Base-by-base conservation (phyloP, 2,329 filamentous ascomycete genomes). In the Ophiobolus disseminans region DNA sequence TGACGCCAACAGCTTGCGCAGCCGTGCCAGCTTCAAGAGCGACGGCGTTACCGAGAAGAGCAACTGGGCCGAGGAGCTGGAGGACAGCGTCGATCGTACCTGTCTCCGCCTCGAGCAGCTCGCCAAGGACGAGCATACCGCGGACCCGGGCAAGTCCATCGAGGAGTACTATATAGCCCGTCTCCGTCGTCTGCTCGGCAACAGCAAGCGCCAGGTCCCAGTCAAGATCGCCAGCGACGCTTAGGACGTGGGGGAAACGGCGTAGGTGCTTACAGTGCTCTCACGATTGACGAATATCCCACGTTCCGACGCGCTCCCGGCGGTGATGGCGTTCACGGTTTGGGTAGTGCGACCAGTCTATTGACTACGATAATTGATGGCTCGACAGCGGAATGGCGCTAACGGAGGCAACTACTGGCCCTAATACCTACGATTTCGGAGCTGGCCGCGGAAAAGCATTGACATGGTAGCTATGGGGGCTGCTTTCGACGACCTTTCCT, bases 61-160 rank as follows among this genome's bases (percentile, higher is more conserved):
- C 43, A 69, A 65, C 20, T 72, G 69, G 69, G 63, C 60, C 16
- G 67, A 68, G 16, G 66, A 70, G n/a, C 45, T 69, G 1, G 63
- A 68, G 40, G 62, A 65, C 2, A 25, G 40, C 6, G 40, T 68
- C 19, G 65, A 68, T 30, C 57, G 58, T 10, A 49, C 54, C 3
- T 40, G 64, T 19, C 23, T 56, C 46, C 54, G 55, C 16, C 57
- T 72, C 3, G 67, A 71, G 53, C 68, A 72, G 50, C 41, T 72
- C n/a, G 67, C 66, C n/a, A 21, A 52, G 6, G 69, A 72, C 28
- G 67, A 71, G 44, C 36, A 48, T 26, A 40, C 45, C 7, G 43
- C 41, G 1, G 57, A 68, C 19, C 35, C 54, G 1, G 57, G 48
- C 44, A 60, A 50, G 38, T 57, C 46, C n/a, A 36, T 60, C 5